Percentiles rank a stretch among this genome's conserved stretches.
Evolutionary conservation across 2,329 filamentous ascomycete species (phyloP).

Genomic region (Xylogone sp.): DNA sequence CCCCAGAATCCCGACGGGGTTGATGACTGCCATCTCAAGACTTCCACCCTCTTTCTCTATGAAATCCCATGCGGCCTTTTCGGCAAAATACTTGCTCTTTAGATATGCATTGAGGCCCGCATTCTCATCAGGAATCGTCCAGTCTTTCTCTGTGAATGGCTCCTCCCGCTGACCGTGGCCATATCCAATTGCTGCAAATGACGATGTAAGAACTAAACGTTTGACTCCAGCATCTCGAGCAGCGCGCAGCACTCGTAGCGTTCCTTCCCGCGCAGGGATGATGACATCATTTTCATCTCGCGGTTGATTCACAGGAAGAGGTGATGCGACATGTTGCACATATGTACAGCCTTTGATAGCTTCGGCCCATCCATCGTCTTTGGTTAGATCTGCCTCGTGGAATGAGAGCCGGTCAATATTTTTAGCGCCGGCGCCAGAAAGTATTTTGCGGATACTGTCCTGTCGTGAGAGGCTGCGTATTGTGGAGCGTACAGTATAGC

Average conservation of each 20-base stretch:
- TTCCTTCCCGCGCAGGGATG: constrained; percentile 28
- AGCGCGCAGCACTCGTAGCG: constrained; percentile 25
- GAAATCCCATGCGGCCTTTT: constrained; percentile 31
- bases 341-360: constrained; percentile 24
- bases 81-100: constrained; percentile 31
- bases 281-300: constrained; percentile 30
- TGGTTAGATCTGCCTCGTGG: constrained; percentile 21
- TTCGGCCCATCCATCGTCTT: constrained; percentile 26
- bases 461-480: constrained; percentile 20
- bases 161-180: constrained; percentile 15
- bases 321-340: constrained; percentile 27
- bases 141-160: constrained; percentile 29
- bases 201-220: constrained; percentile 17
- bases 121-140: constrained; percentile 25
- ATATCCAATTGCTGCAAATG: constrained; percentile 15
- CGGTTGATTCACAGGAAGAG: constrained; percentile 21
- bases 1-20: constrained; percentile 26
- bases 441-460: constrained; percentile 17
- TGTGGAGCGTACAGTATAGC: constrained; percentile 28
- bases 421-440: constrained; percentile 18
- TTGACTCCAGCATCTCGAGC: constrained; percentile 23
- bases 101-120: constrained; percentile 24
- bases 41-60: constrained; percentile 21
- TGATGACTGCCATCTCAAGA: constrained; percentile 26
- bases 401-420: constrained; percentile 18